Conservation (phyloP, 495 filamentous ascomycete species). For the Neurospora intermedia region DNA sequence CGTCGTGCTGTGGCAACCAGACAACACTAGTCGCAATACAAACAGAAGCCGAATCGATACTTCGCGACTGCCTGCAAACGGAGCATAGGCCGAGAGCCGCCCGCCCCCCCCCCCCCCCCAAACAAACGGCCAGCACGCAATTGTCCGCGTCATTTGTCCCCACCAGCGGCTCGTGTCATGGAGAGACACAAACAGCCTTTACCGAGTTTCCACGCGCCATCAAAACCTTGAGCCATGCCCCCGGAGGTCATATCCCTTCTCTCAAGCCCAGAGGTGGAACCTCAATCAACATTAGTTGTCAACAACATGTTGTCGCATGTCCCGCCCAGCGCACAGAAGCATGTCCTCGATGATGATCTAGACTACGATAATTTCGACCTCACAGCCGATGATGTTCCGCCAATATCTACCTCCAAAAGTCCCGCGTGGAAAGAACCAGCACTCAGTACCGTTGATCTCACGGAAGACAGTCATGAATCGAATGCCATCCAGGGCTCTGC, state of each 20-base stretch:
- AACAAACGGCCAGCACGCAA: neutral
- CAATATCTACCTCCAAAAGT: neutral
- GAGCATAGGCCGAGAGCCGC: neutral
- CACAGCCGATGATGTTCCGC: neutral
- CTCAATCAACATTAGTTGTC: neutral
- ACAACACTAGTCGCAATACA: neutral
- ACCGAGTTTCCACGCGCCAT: neutral
- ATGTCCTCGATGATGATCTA: neutral
- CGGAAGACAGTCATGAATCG: neutral
- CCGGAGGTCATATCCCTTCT: conserved; percentile 30
- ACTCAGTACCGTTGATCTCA: neutral
- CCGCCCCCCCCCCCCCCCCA: neutral
- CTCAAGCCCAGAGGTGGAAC: conserved; percentile 14
- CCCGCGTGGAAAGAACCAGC: neutral
- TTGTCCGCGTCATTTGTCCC: neutral
- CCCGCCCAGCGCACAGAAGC: neutral
- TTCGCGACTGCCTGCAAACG: neutral
- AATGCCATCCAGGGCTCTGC: neutral
- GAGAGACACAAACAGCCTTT: neutral
- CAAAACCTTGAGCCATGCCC: conserved; percentile 20
- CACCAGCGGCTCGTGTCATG: neutral
- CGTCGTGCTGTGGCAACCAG: neutral
- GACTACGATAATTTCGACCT: neutral
- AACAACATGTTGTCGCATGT: neutral
- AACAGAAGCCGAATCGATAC: too few species aligned